These are phyloP conservation scores for Lagerstroemia speciosa DNA, from an alignment of 345 rosid species.

Conservation along the genomic window DNA sequence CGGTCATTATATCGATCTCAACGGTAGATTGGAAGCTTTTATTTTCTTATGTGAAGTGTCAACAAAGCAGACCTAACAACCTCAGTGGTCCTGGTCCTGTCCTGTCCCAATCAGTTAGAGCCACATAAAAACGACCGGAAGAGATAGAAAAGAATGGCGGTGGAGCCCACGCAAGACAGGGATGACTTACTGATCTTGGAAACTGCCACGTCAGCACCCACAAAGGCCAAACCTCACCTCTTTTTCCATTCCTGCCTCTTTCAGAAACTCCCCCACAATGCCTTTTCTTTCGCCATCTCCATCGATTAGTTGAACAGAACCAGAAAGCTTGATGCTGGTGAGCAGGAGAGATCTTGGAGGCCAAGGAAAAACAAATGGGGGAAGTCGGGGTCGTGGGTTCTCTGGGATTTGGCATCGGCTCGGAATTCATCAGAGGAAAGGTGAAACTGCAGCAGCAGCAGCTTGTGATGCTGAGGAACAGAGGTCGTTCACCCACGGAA, in stretches of 20 bases:
- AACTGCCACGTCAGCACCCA: slow-evolving; percentile 4
- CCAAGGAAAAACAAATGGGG: background rate
- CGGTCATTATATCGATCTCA: no score
- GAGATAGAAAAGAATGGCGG: background rate
- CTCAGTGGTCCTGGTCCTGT: background rate
- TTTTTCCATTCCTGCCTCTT: background rate
- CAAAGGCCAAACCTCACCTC: background rate
- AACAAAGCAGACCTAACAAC: no score
- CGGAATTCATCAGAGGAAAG: background rate
- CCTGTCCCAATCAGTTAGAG: background rate
- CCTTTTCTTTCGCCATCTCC: background rate
- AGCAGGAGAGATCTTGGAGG: background rate
- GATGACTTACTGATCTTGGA: background rate
- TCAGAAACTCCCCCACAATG: background rate
- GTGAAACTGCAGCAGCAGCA: slow-evolving; percentile 3
- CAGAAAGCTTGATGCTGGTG: background rate
- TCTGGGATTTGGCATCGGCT: background rate
- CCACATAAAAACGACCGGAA: background rate
- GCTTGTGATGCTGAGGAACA: background rate
- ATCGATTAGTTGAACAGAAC: background rate
- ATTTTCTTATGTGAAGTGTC: no score
- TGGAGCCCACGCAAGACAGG: background rate
- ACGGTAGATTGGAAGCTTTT: no score
- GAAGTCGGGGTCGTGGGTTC: background rate
- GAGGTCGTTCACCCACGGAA: background rate